Base-by-base conservation (phyloP, 2,329 filamentous ascomycete genomes). In the Plenodomus tracheiphilus region DNA sequence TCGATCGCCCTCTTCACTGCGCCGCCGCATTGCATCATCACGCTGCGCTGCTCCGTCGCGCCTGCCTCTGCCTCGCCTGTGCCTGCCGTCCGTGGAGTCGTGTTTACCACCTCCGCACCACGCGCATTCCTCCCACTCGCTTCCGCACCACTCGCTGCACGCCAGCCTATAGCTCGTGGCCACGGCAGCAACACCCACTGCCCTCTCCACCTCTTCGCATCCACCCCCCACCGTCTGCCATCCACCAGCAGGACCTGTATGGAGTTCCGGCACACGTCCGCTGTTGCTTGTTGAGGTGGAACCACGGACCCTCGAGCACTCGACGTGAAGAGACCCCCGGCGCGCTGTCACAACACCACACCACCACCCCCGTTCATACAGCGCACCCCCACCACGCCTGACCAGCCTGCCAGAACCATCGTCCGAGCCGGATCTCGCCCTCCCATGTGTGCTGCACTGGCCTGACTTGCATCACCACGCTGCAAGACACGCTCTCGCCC, bases 271-370 rank as follows among this genome's bases (percentile, higher is more conserved):
- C 50, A 47, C 43, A 58, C 54, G 30, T 46, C 54, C 52, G 53
- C 58, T 53, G 56, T 64, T 60, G 69, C 60, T 65, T 65, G 65
- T 53, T 71, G 66, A 70, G 64, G 65, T 59, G 59, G 56, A 56
- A 43, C 53, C 47, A 42, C 51, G 52, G 56, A 51, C 22, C 41
- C 35, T 36, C 38, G 46, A n/a, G 58, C 50, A 56, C 54, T 50
- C 58, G n/a, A 52, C 41, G 39, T 47, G 48, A 51, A 46, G 49
- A 52, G 43, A 50, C 49, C 56, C 47, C 39, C 47, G 46, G 52
- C 51, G 52, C 45, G 44, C 47, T 48, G 53, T 54, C 51, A 45
- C 54, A 56, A 57, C 53, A 59, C 60, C 22, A 25, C 60, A 62
- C 60, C 54, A 61, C 53, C 28, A 32, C 42, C n/a, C n/a, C n/a